Conservation (phyloP, 257 asterid species). For the Solanum chaucha region DNA sequence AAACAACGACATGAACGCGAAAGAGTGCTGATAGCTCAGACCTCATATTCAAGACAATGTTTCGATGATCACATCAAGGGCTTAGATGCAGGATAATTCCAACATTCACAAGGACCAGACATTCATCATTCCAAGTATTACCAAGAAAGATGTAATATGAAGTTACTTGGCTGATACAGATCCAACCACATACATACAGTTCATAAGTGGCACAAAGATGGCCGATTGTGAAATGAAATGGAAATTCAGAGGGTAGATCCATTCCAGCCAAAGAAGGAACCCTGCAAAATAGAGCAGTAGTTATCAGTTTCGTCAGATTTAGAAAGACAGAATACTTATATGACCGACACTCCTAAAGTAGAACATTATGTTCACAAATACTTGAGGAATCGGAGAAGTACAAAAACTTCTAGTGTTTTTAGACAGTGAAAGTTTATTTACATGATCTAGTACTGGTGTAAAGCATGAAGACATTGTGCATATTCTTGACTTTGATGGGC, state of each 20-base stretch:
- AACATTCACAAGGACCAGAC: neutral
- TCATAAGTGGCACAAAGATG: neutral
- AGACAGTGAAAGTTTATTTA: constrained; percentile 34
- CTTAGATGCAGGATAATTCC: neutral
- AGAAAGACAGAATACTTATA: neutral
- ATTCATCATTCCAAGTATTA: neutral
- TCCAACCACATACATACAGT: constrained; percentile 1
- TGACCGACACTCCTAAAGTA: neutral
- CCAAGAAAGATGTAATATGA: neutral
- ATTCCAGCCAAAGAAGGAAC: constrained; percentile 83
- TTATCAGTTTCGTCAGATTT: neutral
- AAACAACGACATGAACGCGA: neutral
- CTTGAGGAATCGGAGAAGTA: neutral
- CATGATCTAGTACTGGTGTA: constrained; percentile 75
- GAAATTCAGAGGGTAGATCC: constrained; percentile 67
- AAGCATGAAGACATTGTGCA: constrained; percentile 90
- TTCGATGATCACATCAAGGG: neutral
- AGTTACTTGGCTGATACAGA: neutral
- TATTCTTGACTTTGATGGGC: constrained; percentile 73
- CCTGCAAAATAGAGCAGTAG: constrained; percentile 33
- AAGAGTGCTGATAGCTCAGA: neutral
- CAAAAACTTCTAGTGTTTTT: constrained; percentile 12
- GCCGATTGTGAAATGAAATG: neutral
- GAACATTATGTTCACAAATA: neutral
- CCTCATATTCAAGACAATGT: neutral